Evolutionary conservation across 169 alveolate species (phyloP), one percentile per base, ranked within the genome.

Genomic region (Eimeria tenella): DNA sequence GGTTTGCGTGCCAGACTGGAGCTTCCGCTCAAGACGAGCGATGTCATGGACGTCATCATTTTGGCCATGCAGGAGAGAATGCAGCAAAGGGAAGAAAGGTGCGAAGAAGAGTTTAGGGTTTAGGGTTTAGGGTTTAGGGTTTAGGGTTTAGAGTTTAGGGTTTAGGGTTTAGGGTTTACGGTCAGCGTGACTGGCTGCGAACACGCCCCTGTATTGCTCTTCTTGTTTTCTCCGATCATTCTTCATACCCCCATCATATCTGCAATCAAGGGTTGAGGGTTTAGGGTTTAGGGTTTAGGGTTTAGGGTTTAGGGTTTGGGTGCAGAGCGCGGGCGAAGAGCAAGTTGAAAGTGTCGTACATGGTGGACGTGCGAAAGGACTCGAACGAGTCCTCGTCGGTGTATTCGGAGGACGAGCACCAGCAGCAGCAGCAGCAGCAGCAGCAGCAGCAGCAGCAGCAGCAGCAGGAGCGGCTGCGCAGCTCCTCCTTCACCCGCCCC

Each of bases 31-130:
- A 73, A 73, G 56, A 73, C 84, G 56, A 73, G 84, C 56, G 84
- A 73, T 31, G 84, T 73, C 58, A 73, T 73, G 10, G 84, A 73
- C 23, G 84, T 73, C 58, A 73, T 73, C 23, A 55, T 73, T 19
- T 15, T 23, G 56, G 84, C 84, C 15, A 73, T 73, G 84, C 50
- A n/a, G 56, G 84, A 73, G 58, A 21, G 84, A 73, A 31, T 73
- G 84, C 84, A 73, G 56, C 84, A 73, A 19, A 73, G 56, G 23
- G 84, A 73, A 73, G 84, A 73, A 73, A n/a, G 84, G 84, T 73
- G 15, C 8, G 56, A 25, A 7, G 56, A 9, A 31, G 11, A 4
- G 23, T 9, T n/a, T 17, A 23, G 79, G 23, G 13, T 4, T 11
- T 23, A 68, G 7, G 0, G 77, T 68, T 21, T 19, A 70, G 52